Base-by-base conservation (phyloP, 495 filamentous ascomycete species). In the Aspergillus conjunctus region DNA sequence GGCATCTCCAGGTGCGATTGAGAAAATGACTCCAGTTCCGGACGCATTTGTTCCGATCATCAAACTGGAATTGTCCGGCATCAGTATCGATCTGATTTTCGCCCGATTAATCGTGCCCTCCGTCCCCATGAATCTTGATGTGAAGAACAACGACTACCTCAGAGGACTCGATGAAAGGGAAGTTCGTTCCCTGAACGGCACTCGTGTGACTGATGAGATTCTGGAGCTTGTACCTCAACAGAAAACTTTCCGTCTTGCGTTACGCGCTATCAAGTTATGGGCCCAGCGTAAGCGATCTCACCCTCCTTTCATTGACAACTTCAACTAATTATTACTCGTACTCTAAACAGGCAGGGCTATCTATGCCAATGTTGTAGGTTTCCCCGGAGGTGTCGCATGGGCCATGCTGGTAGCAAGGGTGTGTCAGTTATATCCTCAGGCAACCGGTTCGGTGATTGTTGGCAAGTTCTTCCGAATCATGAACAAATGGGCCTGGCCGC, bases 341-440 rank as follows among this genome's bases (percentile, higher is more conserved):
- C 10, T 26, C 14, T 46, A 34, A 56, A 57, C 50, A 88, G 85
- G 79, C 14, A 88, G 92, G 56, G 94, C 91, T 11, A 90, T 98
- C 17, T 97, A 97, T 70, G 89, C 91, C 53, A 96, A 97, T 66
- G 90, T 98, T 60, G 91, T 96, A 58, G 94, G 94, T 15, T 98
- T 92, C 64, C 95, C 94, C 10, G 94, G 94, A 59, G 94, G 94
- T 75, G 92, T 98, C 51, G 94, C 94, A 18, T 98, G 93, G 91
- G 94, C 93, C 31, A 96, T 98, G 88, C 79, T 98, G 66, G 92
- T 98, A 18, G 94, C 94, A 21, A 81, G 94, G 59, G 91, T 98
- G 48, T 98, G 94, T 70, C 94, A 98, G 72, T 80, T 98, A n/a
- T 98, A 97, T 76, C 94, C 94, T 15, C 91, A 90, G 69, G 94